Evolutionary conservation across 768 basidiomycete species (phyloP), one percentile per base, ranked within the genome.

Genomic region (Tylopilus balloui): DNA sequence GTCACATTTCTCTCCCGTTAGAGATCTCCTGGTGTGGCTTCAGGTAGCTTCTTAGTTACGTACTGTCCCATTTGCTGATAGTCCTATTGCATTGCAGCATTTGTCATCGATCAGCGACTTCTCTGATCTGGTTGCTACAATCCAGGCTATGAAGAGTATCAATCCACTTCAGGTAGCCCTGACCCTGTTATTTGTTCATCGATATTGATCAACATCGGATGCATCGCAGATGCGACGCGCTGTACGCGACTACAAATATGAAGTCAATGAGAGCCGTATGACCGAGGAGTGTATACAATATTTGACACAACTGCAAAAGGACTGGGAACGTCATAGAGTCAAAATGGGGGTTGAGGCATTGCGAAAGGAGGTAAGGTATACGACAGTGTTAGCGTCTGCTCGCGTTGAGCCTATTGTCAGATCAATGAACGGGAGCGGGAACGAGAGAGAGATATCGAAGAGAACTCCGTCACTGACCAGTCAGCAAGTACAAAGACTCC

Each of bases 281-380:
- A 88, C 84, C 3, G 93, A 98, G 20, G 96, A 99, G 66, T 98
- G 95, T 62, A 75, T 81, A 32, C 91, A 96, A 70, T 98, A 98
- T 60, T 78, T 98, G 23, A 87, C 83, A 3, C 95, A 98, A 60
- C 73, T 99, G 9, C 94, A 97, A 69, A 94, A 91, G 62, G 94
- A 98, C 64, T 99, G 95, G 95, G 95, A 99, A 68, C 75, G 90
- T 48, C 86, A 91, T 64, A 77, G 92, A 37, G 83, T 94, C 27
- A 88, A 91, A 62, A 72, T 88, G 27, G 89, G 91, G 4, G 91
- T 95, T 9, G 86, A 91, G 60, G 84, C 85, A 9, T 71, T 92
- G 28, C 83, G 87, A 51, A 88, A 84, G 69, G 89, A 92, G 80
- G 88, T 90, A 51, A 47, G 49, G 13, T 55, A 35, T 41, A 41